phyloP scores from a whole-genome alignment of 805 yeast species.

The Saccharomycopsis amapae region DNA sequence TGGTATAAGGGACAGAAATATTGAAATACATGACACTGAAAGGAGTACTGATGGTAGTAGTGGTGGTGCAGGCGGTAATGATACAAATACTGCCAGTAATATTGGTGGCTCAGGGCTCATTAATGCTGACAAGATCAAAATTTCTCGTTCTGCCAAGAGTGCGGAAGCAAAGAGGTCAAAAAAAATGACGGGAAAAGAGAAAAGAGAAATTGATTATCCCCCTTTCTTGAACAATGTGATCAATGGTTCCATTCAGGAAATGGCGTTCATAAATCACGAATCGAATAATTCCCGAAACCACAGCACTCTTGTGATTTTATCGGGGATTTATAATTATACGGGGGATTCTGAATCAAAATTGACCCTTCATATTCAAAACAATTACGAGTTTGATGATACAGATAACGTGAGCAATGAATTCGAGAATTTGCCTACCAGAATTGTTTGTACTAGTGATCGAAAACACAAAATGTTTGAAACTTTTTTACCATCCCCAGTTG shows the following conservation, averaged over 20 bases:
- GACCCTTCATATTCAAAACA: conserved; percentile 18
- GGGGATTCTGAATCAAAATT: neutral
- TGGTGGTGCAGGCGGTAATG: conserved; percentile 29
- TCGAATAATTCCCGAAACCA: conserved; percentile 26
- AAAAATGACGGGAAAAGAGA: neutral
- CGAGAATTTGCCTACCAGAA: conserved; percentile 28
- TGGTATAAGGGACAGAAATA: conserved; percentile 40
- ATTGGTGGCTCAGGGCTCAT: conserved; percentile 25
- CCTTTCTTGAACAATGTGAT: conserved; percentile 13
- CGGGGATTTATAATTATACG: conserved; percentile 26
- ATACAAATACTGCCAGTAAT: conserved; percentile 17
- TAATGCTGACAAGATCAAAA: conserved; percentile 9
- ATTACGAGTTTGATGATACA: conserved; percentile 28
- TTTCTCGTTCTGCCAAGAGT: too few relatives aligned
- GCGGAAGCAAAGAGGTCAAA: neutral
- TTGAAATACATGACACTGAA: conserved; percentile 25
- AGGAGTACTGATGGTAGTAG: conserved; percentile 31
- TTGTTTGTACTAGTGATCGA: conserved; percentile 30
- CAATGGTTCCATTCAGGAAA: conserved; percentile 6
- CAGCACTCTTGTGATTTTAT: conserved; percentile 27
- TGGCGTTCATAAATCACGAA: conserved; percentile 10
- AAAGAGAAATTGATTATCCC: conserved; percentile 15
- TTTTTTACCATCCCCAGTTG: conserved; percentile 34
- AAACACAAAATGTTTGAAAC: conserved; percentile 35
- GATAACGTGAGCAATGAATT: conserved; percentile 29